Evolutionary conservation across 2,329 filamentous ascomycete genomes (phyloP).

Genomic region (Fusarium sp.): DNA sequence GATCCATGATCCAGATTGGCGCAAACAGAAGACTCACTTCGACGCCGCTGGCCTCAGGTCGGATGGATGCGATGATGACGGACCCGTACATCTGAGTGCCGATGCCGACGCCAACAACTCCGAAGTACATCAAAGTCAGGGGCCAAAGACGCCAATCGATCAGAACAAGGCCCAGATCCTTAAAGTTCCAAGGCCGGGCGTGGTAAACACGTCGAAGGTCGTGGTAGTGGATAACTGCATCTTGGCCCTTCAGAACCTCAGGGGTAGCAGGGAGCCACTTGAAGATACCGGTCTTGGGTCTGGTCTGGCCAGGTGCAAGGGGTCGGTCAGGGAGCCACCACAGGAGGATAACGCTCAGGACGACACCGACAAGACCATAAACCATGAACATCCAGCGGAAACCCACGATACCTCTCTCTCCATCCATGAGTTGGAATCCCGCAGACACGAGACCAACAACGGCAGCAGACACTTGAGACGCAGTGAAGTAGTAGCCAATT

Average conservation of each 20-base stretch:
- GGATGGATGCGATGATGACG: slow-evolving; percentile 84
- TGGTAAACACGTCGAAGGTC: slow-evolving; percentile 86
- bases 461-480: slow-evolving; percentile 86
- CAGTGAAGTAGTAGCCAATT: slow-evolving; percentile 90
- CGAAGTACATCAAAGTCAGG: slow-evolving; percentile 90
- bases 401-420: slow-evolving; percentile 76
- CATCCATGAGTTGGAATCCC: slow-evolving; percentile 92
- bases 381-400: slow-evolving; percentile 95
- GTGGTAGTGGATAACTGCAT: slow-evolving; percentile 83
- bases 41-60: slow-evolving; percentile 75
- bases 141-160: slow-evolving; percentile 92
- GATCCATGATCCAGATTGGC: slow-evolving; percentile 94
- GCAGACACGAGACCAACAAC: slow-evolving; percentile 91
- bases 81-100: slow-evolving; percentile 89
- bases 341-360: slow-evolving; percentile 76
- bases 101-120: slow-evolving; percentile 91
- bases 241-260: slow-evolving; percentile 78
- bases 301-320: slow-evolving; percentile 72
- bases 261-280: slow-evolving; percentile 74
- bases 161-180: slow-evolving; percentile 75
- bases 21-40: slow-evolving; percentile 85
- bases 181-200: slow-evolving; percentile 74
- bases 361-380: slow-evolving; percentile 79
- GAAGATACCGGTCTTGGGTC: slow-evolving; percentile 60
- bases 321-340: slow-evolving; percentile 94